Conservation (phyloP, 805 yeast genomes). For the Saturnispora halmiae region DNA sequence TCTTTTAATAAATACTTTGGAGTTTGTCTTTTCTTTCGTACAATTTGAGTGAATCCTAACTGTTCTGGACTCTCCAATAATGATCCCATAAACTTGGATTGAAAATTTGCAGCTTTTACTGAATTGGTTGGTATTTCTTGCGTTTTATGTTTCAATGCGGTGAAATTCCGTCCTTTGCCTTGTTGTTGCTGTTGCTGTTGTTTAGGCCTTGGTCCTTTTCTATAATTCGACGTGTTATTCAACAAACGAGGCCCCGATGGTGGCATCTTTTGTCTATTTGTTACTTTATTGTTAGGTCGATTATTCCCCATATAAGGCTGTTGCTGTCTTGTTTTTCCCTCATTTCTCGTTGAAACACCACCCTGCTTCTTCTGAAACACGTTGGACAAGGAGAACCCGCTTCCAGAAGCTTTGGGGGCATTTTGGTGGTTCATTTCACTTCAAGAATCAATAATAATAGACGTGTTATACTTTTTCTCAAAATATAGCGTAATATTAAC, state of each 20-base stretch:
- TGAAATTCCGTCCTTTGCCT: too few relatives aligned
- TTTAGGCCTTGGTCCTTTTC: not conserved
- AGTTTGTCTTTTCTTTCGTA: constrained; percentile 14
- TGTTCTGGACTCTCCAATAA: constrained; percentile 23
- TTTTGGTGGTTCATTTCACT: constrained; percentile 2
- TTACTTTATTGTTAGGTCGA: not conserved
- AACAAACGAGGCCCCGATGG: not conserved
- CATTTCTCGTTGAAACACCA: not conserved
- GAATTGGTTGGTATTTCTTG: too few relatives aligned
- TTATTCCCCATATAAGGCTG: not conserved
- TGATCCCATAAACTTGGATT: constrained; percentile 25
- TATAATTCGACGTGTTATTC: not conserved
- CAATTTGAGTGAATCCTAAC: constrained; percentile 23
- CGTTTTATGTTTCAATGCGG: too few relatives aligned
- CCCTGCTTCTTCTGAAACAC: not conserved
- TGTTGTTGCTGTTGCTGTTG: not conserved
- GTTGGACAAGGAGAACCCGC: not conserved
- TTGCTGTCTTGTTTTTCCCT: not conserved
- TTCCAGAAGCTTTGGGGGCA: constrained; percentile 1
- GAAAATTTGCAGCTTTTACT: constrained; percentile 11
- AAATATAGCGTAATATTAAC: not conserved
- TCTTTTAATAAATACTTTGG: constrained; percentile 29
- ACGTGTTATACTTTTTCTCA: too few relatives aligned
- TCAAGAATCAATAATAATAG: too few relatives aligned
- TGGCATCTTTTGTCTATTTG: not conserved